Conservation (phyloP, 1,284 basidiomycete genomes). For the Leccinum ponderosum region DNA sequence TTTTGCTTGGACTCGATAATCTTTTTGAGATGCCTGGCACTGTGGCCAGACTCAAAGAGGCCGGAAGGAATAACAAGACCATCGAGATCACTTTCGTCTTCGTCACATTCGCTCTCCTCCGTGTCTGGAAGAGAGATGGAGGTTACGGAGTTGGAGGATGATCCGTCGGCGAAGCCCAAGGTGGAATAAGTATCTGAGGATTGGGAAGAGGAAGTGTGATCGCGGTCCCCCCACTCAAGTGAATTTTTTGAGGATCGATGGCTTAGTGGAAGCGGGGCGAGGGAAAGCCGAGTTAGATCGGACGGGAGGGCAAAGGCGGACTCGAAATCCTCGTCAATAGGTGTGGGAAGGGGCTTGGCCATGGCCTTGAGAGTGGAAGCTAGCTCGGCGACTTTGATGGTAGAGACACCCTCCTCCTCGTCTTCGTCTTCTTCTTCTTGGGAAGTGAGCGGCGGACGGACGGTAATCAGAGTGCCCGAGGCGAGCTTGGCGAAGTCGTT, state of each 20-base stretch:
- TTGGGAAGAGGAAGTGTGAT: conserved; percentile 76
- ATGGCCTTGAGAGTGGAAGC: conserved; percentile 37
- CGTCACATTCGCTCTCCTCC: conserved; percentile 68
- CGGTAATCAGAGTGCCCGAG: conserved; percentile 49
- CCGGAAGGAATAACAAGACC: conserved; percentile 74
- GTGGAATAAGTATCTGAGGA: conserved; percentile 81
- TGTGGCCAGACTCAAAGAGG: conserved; percentile 69
- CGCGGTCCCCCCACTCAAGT: conserved; percentile 80
- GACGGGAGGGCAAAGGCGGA: conserved; percentile 74
- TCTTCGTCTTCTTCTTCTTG: conserved; percentile 58
- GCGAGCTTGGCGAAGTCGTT: conserved; percentile 28
- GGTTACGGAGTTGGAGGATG: conserved; percentile 67
- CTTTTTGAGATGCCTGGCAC: conserved; percentile 65
- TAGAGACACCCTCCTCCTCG: conserved; percentile 78
- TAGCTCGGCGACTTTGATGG: conserved; percentile 68
- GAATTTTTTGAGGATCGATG: conserved; percentile 78
- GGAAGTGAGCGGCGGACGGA: conserved; percentile 58
- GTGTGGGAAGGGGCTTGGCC: conserved; percentile 34
- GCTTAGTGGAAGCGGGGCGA: conserved; percentile 67
- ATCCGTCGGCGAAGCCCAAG: conserved; percentile 69
- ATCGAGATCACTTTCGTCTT: conserved; percentile 71
- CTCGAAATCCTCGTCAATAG: conserved; percentile 71
- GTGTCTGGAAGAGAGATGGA: conserved; percentile 67
- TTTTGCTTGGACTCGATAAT: conserved; percentile 77
- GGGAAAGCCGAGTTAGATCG: conserved; percentile 74